These are phyloP conservation scores for Candida ovalis DNA, from an alignment of 805 yeast genomes.

Conservation along the genomic window DNA sequence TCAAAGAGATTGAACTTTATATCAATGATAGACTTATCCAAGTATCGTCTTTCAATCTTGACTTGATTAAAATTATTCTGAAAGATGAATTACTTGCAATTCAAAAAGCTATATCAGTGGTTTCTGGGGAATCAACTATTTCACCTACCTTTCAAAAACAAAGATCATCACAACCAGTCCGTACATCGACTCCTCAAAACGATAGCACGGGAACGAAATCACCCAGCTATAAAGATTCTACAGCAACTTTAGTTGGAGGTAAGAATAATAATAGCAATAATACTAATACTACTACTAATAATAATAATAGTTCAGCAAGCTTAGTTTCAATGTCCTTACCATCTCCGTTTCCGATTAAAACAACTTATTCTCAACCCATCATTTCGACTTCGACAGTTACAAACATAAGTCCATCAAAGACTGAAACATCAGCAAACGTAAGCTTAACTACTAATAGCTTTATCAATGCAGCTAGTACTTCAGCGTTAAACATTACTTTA, in stretches of 20 bases:
- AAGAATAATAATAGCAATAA: not conserved
- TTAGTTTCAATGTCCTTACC: slow-evolving; percentile 2
- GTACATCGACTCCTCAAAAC: not conserved
- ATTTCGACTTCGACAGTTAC: slow-evolving; percentile 11
- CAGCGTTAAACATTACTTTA: not conserved
- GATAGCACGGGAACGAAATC: not conserved
- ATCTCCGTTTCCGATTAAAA: slow-evolving; percentile 18
- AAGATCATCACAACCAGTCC: not conserved
- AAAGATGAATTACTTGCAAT: slow-evolving; percentile 25
- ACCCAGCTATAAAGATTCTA: too few species aligned
- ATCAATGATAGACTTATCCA: slow-evolving; percentile 14
- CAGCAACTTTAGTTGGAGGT: too few species aligned
- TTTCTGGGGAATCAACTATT: slow-evolving; percentile 13
- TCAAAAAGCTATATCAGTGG: slow-evolving; percentile 19
- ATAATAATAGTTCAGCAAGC: slow-evolving; percentile 2
- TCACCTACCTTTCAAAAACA: not conserved
- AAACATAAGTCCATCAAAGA: not conserved
- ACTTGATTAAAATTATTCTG: slow-evolving; percentile 15
- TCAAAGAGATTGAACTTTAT: slow-evolving; percentile 9
- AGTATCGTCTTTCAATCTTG: slow-evolving; percentile 11
- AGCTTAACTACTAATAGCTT: not conserved
- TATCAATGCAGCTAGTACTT: not conserved
- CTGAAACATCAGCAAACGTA: not conserved
- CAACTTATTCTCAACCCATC: slow-evolving; percentile 17
- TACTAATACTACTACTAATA: slow-evolving; percentile 1